A percentile compares a stretch with the other conserved stretches of the same genome.
phyloP scores from a whole-genome alignment of 345 rosid genomes.

The Populus alba region DNA sequence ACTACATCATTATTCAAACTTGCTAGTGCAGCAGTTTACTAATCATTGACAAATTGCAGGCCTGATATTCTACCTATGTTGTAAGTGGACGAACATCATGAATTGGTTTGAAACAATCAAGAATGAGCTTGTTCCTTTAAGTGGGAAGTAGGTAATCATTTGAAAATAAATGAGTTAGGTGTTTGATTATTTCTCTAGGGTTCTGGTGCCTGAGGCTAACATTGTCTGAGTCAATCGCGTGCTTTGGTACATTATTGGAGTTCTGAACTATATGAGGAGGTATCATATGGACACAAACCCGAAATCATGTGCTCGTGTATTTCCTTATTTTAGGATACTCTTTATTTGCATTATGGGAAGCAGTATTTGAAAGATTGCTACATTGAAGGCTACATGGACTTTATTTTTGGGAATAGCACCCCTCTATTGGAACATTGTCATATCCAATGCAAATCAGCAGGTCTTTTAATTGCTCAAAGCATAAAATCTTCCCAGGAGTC shows the following conservation, averaged over 20 bases:
- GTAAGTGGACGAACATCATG: background rate
- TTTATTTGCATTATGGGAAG: slow-evolving; percentile 88
- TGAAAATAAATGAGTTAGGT: background rate
- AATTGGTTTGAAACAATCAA: background rate
- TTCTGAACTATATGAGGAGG: background rate
- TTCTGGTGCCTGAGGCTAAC: background rate
- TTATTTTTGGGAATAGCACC: slow-evolving; percentile 93
- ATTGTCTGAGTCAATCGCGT: background rate
- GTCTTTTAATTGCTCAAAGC: slow-evolving; percentile 89
- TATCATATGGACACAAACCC: background rate
- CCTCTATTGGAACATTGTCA: slow-evolving; percentile 96
- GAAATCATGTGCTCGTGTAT: background rate
- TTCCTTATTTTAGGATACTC: slow-evolving; percentile 64
- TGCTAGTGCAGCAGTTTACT: background rate
- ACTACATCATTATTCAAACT: background rate
- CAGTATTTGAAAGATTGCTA: slow-evolving; percentile 88
- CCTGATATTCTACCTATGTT: background rate
- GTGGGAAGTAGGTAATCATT: background rate
- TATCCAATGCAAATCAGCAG: slow-evolving; percentile 86
- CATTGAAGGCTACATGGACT: slow-evolving; percentile 89
- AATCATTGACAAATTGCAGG: background rate
- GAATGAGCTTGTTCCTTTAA: background rate
- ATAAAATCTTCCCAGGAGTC: slow-evolving; percentile 91
- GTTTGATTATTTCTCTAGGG: background rate
- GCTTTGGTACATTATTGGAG: background rate